Evolutionary conservation across 129 eudicot species (phyloP).

Genomic region (Apium graveolens): DNA sequence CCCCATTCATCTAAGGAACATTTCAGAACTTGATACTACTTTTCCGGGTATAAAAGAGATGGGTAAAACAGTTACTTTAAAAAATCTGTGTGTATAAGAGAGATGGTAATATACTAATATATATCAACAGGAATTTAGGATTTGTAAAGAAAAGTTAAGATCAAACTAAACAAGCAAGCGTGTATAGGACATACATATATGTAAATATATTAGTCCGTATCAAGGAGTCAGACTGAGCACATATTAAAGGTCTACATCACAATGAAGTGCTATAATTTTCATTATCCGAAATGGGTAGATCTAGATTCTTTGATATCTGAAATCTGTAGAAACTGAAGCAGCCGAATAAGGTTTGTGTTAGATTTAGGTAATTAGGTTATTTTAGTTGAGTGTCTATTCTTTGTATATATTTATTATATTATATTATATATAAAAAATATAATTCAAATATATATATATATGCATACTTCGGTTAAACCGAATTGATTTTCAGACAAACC

Average conservation of each 20-base stretch:
- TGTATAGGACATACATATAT: background rate
- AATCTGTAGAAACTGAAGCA: too few relatives aligned
- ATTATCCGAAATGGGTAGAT: too few relatives aligned
- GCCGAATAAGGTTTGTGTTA: too few relatives aligned
- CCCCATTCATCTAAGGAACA: background rate
- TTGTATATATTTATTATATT: too few relatives aligned
- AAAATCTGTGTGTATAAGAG: background rate
- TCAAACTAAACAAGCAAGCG: background rate
- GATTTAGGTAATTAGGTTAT: too few relatives aligned
- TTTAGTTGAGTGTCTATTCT: too few relatives aligned
- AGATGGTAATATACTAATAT: background rate
- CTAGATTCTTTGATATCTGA: too few relatives aligned
- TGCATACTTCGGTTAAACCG: too few relatives aligned
- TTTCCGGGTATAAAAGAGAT: background rate
- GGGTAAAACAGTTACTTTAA: background rate
- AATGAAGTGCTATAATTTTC: background rate
- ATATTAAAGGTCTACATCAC: background rate
- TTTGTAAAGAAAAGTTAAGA: background rate
- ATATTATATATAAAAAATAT: too few relatives aligned
- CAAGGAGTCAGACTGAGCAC: background rate
- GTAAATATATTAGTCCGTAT: background rate
- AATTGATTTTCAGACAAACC: too few relatives aligned
- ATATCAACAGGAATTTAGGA: background rate
- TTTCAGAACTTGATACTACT: slow-evolving; percentile 4
- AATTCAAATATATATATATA: too few relatives aligned